Base-by-base conservation (phyloP, 495 filamentous ascomycete species). In the Endocarpon pusillum region DNA sequence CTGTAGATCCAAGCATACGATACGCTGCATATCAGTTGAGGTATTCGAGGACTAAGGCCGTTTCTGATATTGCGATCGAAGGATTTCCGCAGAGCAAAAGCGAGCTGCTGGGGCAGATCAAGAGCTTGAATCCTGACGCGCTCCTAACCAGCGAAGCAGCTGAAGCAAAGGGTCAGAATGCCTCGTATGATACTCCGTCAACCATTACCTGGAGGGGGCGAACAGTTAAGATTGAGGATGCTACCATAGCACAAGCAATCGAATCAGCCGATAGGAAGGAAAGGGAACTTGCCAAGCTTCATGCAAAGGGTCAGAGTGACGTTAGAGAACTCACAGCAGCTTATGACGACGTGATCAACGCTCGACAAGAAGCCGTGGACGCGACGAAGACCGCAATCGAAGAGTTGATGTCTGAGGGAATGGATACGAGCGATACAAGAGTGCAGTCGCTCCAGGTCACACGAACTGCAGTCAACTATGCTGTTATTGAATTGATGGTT, bases 401-500 rank as follows among this genome's bases (percentile, higher is more conserved):
- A 37, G 89, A 94, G 47, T 61, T 93, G 19, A 65, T 67, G 28
- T 70, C 62, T 40, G 91, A 96, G 44, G 80, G 82, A 1, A 73
- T 93, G 19, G 65, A 76, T n/a, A 77, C 79, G 46, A 71, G 82
- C 34, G 89, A 99, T 46, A 65, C 68, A 32, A 69, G 84, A 28
- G 80, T 96, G 78, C 91, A 99, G 54, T 75, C 81, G 38, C 61
- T 99, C 26, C 85, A 93, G 33, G 79, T 96, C 38, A 93, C 85
- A 4, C 75, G 79, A 15, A 92, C 91, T 0, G 81, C 85, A 1
- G 81, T 94, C 19, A 91, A 91, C 52, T 96, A 87, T 49, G 77
- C 75, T 42, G 67, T 94, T 52, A 74, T 99, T 30, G 82, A 81
- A 47, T 96, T 87, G 91, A 69, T 89, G 45, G 77, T 94, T 39